phyloP scores from a whole-genome alignment of 2,329 filamentous ascomycete species.

The Colletotrichum sp. region DNA sequence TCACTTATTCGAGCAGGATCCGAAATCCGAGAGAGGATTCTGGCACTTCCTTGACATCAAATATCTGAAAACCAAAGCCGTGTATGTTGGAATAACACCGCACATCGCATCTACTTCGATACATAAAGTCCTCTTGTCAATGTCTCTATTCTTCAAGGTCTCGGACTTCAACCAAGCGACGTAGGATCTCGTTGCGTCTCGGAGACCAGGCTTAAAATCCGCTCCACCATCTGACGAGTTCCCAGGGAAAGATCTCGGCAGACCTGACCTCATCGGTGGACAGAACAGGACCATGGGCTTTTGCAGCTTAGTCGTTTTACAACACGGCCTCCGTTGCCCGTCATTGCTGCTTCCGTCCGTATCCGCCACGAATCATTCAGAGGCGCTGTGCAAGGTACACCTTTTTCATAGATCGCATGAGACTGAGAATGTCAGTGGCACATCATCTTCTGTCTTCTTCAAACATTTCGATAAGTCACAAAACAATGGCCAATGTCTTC shows the following conservation, averaged over 20 bases:
- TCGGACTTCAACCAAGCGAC: accelerated
- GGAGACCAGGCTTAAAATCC: background rate
- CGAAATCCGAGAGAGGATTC: too few species aligned
- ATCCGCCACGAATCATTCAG: background rate
- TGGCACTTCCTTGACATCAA: too few species aligned
- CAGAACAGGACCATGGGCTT: background rate
- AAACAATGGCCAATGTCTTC: accelerated
- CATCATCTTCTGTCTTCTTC: background rate
- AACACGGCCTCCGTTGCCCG: too few species aligned
- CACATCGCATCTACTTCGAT: accelerated
- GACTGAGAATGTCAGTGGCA: background rate
- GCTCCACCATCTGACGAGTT: background rate
- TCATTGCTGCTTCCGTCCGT: background rate
- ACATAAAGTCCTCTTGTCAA: accelerated
- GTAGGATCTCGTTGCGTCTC: accelerated
- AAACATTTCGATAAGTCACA: background rate
- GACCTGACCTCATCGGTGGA: background rate
- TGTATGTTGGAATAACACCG: accelerated
- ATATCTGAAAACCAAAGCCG: background rate
- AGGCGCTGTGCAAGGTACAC: background rate
- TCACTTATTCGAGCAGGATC: too few species aligned
- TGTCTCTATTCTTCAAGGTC: background rate
- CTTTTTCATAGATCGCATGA: background rate
- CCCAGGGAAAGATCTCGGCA: background rate
- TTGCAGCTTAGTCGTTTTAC: too few species aligned